These are phyloP conservation scores for Phanerodontia chrysosporium DNA, from an alignment of 768 basidiomycete species.

Conservation along the genomic window DNA sequence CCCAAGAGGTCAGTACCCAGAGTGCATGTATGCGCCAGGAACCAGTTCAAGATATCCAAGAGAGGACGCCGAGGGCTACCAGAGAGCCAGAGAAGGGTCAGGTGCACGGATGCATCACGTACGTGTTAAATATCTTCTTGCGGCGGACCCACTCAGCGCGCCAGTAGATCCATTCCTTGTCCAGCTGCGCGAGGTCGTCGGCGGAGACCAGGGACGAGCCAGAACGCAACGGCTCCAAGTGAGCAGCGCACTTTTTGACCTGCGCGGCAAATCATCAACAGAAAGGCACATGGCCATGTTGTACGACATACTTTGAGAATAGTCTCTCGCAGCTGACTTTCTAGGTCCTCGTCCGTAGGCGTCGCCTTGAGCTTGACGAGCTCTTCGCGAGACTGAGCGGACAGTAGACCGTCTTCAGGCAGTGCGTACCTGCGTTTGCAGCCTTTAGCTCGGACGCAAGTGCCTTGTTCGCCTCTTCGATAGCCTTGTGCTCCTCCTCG, in stretches of 20 bases:
- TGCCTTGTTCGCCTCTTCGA: slow-evolving; percentile 58
- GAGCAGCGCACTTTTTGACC: slow-evolving; percentile 39
- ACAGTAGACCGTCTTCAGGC: background rate
- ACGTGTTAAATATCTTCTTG: slow-evolving; percentile 74
- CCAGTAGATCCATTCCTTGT: slow-evolving; percentile 78
- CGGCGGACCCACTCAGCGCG: slow-evolving; percentile 75
- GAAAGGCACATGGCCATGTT: background rate
- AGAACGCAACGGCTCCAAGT: slow-evolving; percentile 61
- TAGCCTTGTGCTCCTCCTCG: slow-evolving; percentile 50
- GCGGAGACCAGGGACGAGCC: slow-evolving; percentile 66
- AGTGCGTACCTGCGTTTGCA: slow-evolving; percentile 39
- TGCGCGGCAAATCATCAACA: background rate
- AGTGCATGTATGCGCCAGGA: background rate
- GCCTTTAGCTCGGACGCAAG: slow-evolving; percentile 48
- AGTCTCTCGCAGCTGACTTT: slow-evolving; percentile 45
- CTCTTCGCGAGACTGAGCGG: slow-evolving; percentile 39
- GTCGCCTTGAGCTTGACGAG: slow-evolving; percentile 56
- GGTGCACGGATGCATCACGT: slow-evolving; percentile 27
- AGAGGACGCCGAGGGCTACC: background rate
- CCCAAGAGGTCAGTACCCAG: background rate
- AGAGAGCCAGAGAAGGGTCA: background rate
- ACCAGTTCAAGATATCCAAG: background rate
- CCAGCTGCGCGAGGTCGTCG: slow-evolving; percentile 64
- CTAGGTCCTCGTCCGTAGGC: slow-evolving; percentile 70
- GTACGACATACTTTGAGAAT: slow-evolving; percentile 43